Percentiles rank a stretch among this genome's conserved stretches.
phyloP scores from a whole-genome alignment of 306 rosid species.

The Lathyrus tuberosus region DNA sequence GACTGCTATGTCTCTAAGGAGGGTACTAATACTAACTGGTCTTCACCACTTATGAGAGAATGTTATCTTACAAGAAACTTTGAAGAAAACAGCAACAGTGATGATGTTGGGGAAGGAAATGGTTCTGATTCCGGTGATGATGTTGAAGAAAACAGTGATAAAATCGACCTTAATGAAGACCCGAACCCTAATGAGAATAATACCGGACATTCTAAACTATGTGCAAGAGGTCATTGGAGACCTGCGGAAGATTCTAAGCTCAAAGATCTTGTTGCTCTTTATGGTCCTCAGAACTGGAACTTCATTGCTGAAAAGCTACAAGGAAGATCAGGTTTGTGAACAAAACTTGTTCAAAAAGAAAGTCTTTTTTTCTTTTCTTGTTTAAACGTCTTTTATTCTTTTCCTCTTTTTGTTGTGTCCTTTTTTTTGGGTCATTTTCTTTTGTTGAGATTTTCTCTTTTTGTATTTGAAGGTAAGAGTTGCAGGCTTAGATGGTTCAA shows the following conservation, averaged over 20 bases:
- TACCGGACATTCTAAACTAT: conserved; percentile 72
- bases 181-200: conserved; percentile 44
- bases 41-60: conserved; percentile 50
- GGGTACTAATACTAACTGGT: conserved; percentile 46
- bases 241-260: conserved; percentile 97
- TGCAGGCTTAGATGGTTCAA: conserved; percentile 97
- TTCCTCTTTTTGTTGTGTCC: too few relatives aligned
- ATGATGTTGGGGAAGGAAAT: conserved; percentile 44
- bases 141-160: conserved; percentile 45
- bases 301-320: conserved; percentile 92
- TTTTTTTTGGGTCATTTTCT: neutral
- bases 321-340: conserved; percentile 89
- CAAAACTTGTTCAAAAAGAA: too few relatives aligned
- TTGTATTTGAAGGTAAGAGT: conserved; percentile 70
- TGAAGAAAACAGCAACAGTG: conserved; percentile 49
- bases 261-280: conserved; percentile 87
- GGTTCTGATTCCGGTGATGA: conserved; percentile 63
- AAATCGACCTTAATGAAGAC: conserved; percentile 32
- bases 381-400: neutral
- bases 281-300: conserved; percentile 99
- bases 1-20: conserved; percentile 45
- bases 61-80: conserved; percentile 48
- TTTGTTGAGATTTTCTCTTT: neutral
- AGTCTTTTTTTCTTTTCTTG: neutral
- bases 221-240: conserved; percentile 99